Base-by-base conservation (phyloP, 2,329 filamentous ascomycete species). In the Exophiala sp. region DNA sequence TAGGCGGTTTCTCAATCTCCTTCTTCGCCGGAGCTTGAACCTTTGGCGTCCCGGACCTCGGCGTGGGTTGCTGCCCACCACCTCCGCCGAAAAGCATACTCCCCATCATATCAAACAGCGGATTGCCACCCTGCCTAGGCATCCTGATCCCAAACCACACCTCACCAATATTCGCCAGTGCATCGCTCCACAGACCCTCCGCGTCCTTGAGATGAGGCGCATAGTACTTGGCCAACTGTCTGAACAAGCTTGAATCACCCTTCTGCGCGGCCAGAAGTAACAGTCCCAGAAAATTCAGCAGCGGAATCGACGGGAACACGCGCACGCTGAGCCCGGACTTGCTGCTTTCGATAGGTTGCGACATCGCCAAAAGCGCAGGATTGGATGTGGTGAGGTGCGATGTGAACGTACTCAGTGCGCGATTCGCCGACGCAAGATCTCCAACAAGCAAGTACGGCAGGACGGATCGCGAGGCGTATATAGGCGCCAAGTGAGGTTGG, bases 21-120 rank as follows among this genome's bases (percentile, higher is more conserved):
- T 57, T 60, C 45, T 50, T 55, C 11, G 52, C 36, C 14, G 45
- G 29, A 9, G 36, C 20, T 8, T 20, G 36, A 14, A 51, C 53
- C 29, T 69, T 68, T 24, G 65, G 58, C 44, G 63, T 61, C 32
- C 83, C 81, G 61, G 74, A 75, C 50, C 69, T 58, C 12, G 69
- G 67, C 36, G 65, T 69, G 33, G 69, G 67, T 45, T 50, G 29
- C 6, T 43, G 20, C 5, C 47, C 57, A 21, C 43, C 48, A 54
- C 79, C 81, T 14, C 76, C 78, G 47, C 90, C 90, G 45, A 91
- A 91, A 66, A 99, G 88, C 78, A 99, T 83, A 59, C 85, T 91
- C 44, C 91, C 91, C 88, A 99, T 95, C 91, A 99, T 97, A 69
- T 99, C 94, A 72, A 97, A 84, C 71, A 99, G 77, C 2, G 91